phyloP scores from a whole-genome alignment of 495 filamentous ascomycete genomes.

The Talaromyces trachyspermus region DNA sequence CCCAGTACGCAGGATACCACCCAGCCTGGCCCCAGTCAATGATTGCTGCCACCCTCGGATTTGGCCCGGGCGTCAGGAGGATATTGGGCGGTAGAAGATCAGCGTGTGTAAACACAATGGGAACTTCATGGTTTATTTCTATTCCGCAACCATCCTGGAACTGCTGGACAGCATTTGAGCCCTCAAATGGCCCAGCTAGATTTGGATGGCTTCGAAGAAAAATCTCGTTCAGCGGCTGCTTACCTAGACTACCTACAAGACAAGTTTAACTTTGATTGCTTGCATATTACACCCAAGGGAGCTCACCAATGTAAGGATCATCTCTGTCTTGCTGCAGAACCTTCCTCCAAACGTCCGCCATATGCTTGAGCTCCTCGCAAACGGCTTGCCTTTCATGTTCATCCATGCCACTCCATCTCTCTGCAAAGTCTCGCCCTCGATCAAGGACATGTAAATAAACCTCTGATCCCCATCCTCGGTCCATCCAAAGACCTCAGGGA shows the following conservation, averaged over 20 bases:
- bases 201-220: slow-evolving; percentile 12
- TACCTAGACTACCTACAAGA: slow-evolving; percentile 16
- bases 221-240: slow-evolving; percentile 18
- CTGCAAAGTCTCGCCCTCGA: slow-evolving; percentile 30
- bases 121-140: slow-evolving; percentile 12
- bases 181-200: slow-evolving; percentile 17
- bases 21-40: slow-evolving; percentile 37
- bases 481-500: slow-evolving; percentile 43
- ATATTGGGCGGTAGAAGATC: slow-evolving; percentile 34
- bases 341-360: slow-evolving; percentile 22
- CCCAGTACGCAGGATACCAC: slow-evolving; percentile 42
- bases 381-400: slow-evolving; percentile 27
- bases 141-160: slow-evolving; percentile 20
- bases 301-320: slow-evolving; percentile 26
- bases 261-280: background rate
- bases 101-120: slow-evolving; percentile 27
- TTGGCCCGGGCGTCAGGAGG: slow-evolving; percentile 21
- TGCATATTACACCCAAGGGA: slow-evolving; percentile 11
- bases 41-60: slow-evolving; percentile 24
- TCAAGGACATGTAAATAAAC: slow-evolving; percentile 43
- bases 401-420: slow-evolving; percentile 28
- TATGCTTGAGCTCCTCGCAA: slow-evolving; percentile 29
- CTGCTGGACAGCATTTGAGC: slow-evolving; percentile 17
- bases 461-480: slow-evolving; percentile 27
- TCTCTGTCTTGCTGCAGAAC: slow-evolving; percentile 16